A percentile compares a stretch with the other conserved stretches of the same genome.
Evolutionary conservation across 371 early-diverging fungal species (phyloP).

Genomic region (Encephalitozoon romaleae): DNA sequence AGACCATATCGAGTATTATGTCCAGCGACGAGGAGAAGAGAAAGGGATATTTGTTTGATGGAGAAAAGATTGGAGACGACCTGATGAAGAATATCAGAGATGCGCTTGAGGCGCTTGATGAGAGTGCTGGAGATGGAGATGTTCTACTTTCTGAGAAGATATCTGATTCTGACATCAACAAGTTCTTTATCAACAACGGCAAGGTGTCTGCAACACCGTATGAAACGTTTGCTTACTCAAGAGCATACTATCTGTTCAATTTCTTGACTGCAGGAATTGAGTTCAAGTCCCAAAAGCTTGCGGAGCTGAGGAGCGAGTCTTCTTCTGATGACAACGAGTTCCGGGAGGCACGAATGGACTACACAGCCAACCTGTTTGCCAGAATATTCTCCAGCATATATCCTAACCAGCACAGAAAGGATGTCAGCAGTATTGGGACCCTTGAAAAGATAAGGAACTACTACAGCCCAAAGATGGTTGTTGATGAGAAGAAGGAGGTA

Average conservation of each 20-base stretch:
- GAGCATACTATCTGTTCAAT: not conserved
- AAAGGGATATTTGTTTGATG: not conserved
- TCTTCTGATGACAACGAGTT: not conserved
- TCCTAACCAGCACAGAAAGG: not conserved
- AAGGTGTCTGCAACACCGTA: not conserved
- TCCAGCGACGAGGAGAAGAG: not conserved
- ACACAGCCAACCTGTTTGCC: not conserved
- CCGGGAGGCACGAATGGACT: not conserved
- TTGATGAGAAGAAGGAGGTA: conserved; percentile 1
- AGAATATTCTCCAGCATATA: conserved; percentile 1
- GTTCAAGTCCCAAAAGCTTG: not conserved
- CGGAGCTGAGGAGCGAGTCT: not conserved
- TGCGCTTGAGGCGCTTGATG: not conserved
- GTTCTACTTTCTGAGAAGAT: not conserved
- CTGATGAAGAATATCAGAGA: not conserved
- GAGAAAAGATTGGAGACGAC: not conserved
- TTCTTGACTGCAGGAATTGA: conserved; percentile 5
- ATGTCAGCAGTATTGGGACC: not conserved
- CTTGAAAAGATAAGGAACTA: conserved; percentile 5
- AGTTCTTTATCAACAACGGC: not conserved
- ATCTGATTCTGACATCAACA: not conserved
- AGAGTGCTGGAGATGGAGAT: not conserved
- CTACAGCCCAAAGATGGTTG: not conserved
- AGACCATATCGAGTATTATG: not conserved
- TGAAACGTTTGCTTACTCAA: not conserved